Conservation (phyloP, 176 grass and related monocot species). For the Carex littledalei region DNA sequence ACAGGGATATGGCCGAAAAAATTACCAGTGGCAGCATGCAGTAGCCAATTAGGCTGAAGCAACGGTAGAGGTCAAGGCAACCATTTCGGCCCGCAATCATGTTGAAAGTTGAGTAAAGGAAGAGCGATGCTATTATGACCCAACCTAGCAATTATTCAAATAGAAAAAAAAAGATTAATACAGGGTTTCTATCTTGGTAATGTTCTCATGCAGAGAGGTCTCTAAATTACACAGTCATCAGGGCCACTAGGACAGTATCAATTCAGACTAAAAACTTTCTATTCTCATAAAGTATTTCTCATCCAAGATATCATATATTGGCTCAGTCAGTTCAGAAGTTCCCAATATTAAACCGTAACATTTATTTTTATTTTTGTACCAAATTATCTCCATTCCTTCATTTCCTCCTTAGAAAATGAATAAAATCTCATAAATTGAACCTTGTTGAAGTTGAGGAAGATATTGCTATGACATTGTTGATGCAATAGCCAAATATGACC, state of each 20-base stretch:
- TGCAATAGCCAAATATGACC: neutral
- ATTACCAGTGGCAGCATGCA: slow-evolving; percentile 98
- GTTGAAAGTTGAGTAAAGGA: slow-evolving; percentile 82
- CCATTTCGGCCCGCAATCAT: slow-evolving; percentile 82
- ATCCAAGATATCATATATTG: neutral
- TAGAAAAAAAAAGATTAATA: neutral
- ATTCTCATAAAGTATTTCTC: neutral
- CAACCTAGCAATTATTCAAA: slow-evolving; percentile 36
- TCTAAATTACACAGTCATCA: neutral
- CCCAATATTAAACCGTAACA: neutral
- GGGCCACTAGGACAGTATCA: too few relatives aligned
- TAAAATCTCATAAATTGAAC: neutral
- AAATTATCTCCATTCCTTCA: neutral
- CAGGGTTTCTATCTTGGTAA: neutral
- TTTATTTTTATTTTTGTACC: neutral
- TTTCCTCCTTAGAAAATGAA: neutral
- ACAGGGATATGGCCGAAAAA: slow-evolving; percentile 76
- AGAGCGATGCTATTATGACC: slow-evolving; percentile 80
- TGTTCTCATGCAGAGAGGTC: neutral
- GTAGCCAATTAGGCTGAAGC: slow-evolving; percentile 85
- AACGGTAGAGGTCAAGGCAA: slow-evolving; percentile 80
- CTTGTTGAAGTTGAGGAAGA: neutral
- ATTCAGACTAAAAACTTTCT: neutral
- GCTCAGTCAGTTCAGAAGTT: neutral
- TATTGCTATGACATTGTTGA: neutral